phyloP scores from a whole-genome alignment of 129 eudicot species.

The Chrysanthemum makinoi region DNA sequence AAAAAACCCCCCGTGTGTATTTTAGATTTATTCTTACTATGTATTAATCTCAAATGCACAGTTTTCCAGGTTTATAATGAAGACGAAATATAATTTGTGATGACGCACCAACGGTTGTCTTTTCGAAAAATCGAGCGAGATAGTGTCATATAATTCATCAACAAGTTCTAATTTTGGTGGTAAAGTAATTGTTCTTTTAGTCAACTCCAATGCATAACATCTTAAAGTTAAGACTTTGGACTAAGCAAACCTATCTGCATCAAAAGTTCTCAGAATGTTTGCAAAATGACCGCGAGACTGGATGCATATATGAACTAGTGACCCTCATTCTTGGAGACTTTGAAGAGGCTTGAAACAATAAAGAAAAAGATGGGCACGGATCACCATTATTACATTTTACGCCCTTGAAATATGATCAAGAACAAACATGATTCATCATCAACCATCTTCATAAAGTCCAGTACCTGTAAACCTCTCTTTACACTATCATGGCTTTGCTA shows the following conservation, averaged over 20 bases:
- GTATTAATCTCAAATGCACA: no score
- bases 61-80: no score
- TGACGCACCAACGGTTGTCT: no score
- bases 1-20: no score
- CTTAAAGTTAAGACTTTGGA: constrained; percentile 95
- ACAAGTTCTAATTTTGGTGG: no score
- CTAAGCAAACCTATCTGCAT: constrained; percentile 86
- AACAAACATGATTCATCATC: constrained; percentile 12
- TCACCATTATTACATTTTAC: constrained; percentile 66
- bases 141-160: no score
- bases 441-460: not conserved
- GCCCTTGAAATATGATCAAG: constrained; percentile 27
- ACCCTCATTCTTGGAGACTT: constrained; percentile 80
- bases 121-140: no score
- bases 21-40: no score
- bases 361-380: constrained; percentile 55
- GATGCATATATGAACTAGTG: constrained; percentile 73
- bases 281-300: constrained; percentile 97
- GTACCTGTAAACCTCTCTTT: constrained; percentile 7
- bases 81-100: no score
- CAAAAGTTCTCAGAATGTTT: constrained; percentile 86
- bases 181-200: constrained; percentile 91
- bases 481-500: not conserved
- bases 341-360: constrained; percentile 72
- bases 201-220: constrained; percentile 93